Base-by-base conservation (phyloP, 73 alveolate species). In the Durusdinium trenchii region DNA sequence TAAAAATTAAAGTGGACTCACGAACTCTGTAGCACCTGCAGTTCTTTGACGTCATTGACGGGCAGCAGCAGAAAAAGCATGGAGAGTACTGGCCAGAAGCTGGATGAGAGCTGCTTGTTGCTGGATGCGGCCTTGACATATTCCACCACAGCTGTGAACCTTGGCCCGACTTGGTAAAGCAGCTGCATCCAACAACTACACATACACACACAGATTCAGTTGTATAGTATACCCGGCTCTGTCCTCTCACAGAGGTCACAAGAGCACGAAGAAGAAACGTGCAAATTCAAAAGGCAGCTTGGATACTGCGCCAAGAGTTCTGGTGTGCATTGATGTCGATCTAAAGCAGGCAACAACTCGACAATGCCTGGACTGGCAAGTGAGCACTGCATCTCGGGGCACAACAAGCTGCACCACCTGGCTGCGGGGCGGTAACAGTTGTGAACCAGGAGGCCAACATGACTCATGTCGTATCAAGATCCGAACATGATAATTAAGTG, bases 331-430 rank as follows among this genome's bases (percentile, higher is more conserved):
- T 84, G 76, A 36, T 52, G 14, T 38, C 73, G 76, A 36, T 84
- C 78, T 75, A 84, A 52, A 10, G 76, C 73, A 4, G 94, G 94
- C 30, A 84, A 52, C 36, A 9, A n/a, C 54, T 84, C 94, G 3
- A 84, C 94, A 52, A 84, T 84, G 76, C 94, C 94, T 0, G 76
- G 73, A 75, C 94, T 84, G 48, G 76, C n/a, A 61, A 84, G 18
- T 35, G n/a, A 50, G 54, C 94, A 84, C 10, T 3, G 94, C 6
- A 36, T 23, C 52, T 84, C 94, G 18, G 50, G 38, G 35, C 36
- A 48, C 48, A 84, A 40, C 16, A 51, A 51, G 54, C 94, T 84
- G 40, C 94, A 84, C 94, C 94, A 84, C 94, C 94, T 54, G 64
- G 28, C 64, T 84, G 81, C 54, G 54, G 76, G 3, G 6, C 28